Base-by-base conservation (phyloP, 2,329 filamentous ascomycete species). In the Drechmeria coniospora region DNA sequence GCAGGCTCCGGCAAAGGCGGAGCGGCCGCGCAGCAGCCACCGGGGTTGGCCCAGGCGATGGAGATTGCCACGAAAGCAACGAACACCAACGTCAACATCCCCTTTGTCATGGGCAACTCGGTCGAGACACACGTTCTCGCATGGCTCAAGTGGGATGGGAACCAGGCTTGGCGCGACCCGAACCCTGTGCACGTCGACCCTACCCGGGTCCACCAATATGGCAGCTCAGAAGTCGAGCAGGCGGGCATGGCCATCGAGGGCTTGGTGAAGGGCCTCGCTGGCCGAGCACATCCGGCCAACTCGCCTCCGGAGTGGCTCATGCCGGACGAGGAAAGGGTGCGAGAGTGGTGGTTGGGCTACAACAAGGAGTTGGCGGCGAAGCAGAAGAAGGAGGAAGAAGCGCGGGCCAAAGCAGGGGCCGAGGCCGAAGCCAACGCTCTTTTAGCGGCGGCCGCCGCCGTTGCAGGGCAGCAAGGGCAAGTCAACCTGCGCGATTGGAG, bases 281-380 rank as follows among this genome's bases (percentile, higher is more conserved):
- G 52, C 29, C 58, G 61, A 33, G 54, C 63, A 6, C 66, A 55
- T 33, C 67, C 65, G 10, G 48, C 66, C 2, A 59, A 42, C 2
- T 56, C 63, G 23, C 63, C 68, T 4, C 66, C 69, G 1, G 56
- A 58, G 12, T 68, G 65, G 57, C 56, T 72, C 36, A 48, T 47
- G 8, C 47, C 58, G 14, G 54, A 63, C 18, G 45, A 56, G 3
- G 59, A 59, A 18, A 57, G 57, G 34, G 50, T 61, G 1, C 56
- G 58, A 8, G 59, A 67, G 35, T 74, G 68, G 67, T 62, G 59
- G 50, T 45, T 57, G 8, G 65, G 63, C 0, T 62, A 58, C 34
- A 54, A 56, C 30, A 56, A 51, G 32, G 57, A 58, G 28, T 25
- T 43, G 9, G 46, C 52, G 7, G 42, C 44, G 2, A 52, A 51